phyloP scores from a whole-genome alignment of 495 filamentous ascomycete species.

The Hypoxylon fragiforme region DNA sequence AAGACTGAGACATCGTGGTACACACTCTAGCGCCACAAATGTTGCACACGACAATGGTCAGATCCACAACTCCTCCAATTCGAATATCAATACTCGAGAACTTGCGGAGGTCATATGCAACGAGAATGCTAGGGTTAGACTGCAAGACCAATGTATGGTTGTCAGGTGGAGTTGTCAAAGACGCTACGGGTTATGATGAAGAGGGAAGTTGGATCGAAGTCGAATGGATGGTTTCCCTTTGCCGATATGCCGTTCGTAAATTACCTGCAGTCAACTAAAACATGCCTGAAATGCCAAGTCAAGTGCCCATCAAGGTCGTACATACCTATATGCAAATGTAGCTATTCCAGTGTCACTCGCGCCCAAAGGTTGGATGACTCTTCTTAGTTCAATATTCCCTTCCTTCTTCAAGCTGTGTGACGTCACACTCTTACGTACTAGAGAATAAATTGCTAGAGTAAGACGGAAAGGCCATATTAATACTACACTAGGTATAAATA shows the following conservation, averaged over 20 bases:
- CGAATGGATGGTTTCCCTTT: too few relatives aligned
- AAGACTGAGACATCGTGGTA: conserved; percentile 28
- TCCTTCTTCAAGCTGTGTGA: conserved; percentile 10
- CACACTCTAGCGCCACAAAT: conserved; percentile 16
- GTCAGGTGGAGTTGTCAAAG: conserved; percentile 13
- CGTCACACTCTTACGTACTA: conserved; percentile 17
- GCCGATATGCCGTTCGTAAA: conserved; percentile 11
- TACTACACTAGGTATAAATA: too few relatives aligned
- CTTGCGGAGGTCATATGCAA: conserved; percentile 27
- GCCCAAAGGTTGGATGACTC: background rate
- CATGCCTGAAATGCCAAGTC: conserved; percentile 4
- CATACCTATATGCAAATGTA: background rate
- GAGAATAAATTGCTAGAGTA: too few relatives aligned
- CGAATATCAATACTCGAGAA: background rate
- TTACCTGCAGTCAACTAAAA: background rate
- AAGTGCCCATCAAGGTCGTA: conserved; percentile 20
- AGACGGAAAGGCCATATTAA: conserved; percentile 13
- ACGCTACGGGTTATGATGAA: background rate
- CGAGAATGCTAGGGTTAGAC: conserved; percentile 16
- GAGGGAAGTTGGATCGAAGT: conserved; percentile 1
- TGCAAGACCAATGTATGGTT: conserved; percentile 18
- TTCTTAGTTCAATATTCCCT: conserved; percentile 8
- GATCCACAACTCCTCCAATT: conserved; percentile 17
- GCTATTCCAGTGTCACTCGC: background rate
- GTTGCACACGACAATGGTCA: conserved; percentile 20